These are phyloP conservation scores for Fusarium chlamydosporum DNA, from an alignment of 2,329 filamentous ascomycete genomes.

Conservation along the genomic window DNA sequence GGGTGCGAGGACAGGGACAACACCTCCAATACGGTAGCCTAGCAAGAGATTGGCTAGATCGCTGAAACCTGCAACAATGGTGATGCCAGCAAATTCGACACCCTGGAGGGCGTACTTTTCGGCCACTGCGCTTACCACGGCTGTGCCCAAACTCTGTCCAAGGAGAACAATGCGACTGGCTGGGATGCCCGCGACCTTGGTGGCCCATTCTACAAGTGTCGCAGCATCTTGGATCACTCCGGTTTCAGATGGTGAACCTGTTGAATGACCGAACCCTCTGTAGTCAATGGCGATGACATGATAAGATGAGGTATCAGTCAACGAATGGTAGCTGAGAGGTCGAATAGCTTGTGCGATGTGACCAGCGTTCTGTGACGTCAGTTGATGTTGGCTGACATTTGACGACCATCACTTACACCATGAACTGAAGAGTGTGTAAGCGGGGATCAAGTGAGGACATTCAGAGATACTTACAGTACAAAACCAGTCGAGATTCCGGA, in stretches of 20 bases:
- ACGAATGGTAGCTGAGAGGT: constrained; percentile 80
- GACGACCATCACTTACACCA: constrained; percentile 64
- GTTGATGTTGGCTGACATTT: constrained; percentile 3
- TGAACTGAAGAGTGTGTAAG: constrained; percentile 64
- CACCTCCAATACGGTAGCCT: constrained; percentile 82
- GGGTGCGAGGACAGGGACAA: constrained; percentile 84
- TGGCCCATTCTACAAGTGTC: constrained; percentile 79
- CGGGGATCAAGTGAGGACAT: background rate
- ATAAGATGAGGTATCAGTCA: constrained; percentile 79
- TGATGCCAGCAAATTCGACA: constrained; percentile 81
- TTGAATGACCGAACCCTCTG: constrained; percentile 86
- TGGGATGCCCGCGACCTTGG: constrained; percentile 74
- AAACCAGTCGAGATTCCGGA: constrained; percentile 72
- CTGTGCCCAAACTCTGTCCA: constrained; percentile 91
- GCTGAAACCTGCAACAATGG: constrained; percentile 86
- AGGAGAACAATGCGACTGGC: constrained; percentile 82
- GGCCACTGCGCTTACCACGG: constrained; percentile 80
- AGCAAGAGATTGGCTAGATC: constrained; percentile 79
- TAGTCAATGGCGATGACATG: constrained; percentile 94
- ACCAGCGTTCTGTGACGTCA: constrained; percentile 77
- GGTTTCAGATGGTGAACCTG: constrained; percentile 82
- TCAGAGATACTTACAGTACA: constrained; percentile 68
- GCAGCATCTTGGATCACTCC: constrained; percentile 86
- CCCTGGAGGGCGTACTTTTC: constrained; percentile 75
- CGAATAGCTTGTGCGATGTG: constrained; percentile 85